phyloP scores from a whole-genome alignment of 305 asterid genomes.

The Fraxinus angustifolia region DNA sequence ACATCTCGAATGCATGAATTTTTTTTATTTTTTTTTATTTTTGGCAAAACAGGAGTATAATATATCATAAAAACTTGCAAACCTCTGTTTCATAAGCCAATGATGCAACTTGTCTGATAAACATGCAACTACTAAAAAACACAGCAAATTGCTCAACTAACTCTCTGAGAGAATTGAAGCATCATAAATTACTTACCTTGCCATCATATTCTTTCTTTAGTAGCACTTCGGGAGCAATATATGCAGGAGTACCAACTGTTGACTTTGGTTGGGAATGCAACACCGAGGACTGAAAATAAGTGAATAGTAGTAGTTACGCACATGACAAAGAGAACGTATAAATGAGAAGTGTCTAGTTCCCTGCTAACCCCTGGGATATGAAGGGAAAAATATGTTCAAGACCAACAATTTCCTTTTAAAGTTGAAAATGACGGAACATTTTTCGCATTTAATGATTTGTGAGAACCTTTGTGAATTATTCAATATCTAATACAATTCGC shows the following conservation, averaged over 20 bases:
- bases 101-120: neutral
- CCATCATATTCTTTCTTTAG: conserved; percentile 95
- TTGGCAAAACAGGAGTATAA: neutral
- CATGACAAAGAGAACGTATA: neutral
- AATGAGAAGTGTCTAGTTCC: neutral
- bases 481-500: neutral
- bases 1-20: neutral
- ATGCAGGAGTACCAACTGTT: conserved; percentile 98
- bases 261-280: conserved; percentile 99
- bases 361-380: neutral
- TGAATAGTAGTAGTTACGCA: conserved; percentile 9
- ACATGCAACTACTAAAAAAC: neutral
- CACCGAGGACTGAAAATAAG: conserved; percentile 72
- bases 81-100: neutral
- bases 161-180: neutral
- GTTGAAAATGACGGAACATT: neutral
- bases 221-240: conserved; percentile 94
- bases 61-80: neutral
- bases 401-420: neutral
- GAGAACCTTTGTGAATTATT: neutral
- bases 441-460: neutral
- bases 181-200: conserved; percentile 45
- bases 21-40: no score
- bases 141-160: neutral
- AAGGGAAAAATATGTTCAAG: neutral